Base-by-base conservation (phyloP, 176 grass and related monocot species). In the Carex cristatella region DNA sequence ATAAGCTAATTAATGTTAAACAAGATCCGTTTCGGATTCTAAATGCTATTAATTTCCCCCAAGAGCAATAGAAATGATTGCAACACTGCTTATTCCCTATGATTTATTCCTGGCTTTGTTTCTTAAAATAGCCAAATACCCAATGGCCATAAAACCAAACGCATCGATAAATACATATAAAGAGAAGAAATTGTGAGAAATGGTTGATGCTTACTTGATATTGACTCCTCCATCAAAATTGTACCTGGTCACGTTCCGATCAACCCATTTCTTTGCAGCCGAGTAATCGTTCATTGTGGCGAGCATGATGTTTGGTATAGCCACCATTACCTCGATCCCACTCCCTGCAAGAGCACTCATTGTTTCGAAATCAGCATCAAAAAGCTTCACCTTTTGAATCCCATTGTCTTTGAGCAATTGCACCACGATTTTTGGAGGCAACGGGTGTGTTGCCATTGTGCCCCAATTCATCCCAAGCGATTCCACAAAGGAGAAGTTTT, bases 401-500 rank as follows among this genome's bases (percentile, higher is more conserved):
- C 89, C 89, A 73, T 96, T 96, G 84, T 96, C 94, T 49, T 16
- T 85, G 15, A 96, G 89, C 72, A 96, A 38, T 83, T 90, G 89
- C 53, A 68, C 94, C 14, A 96, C 94, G 56, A 90, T 61, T 86
- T 88, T 91, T 56, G 94, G 94, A 61, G 82, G 35, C 74, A 95
- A 33, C 5, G 23, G 75, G 87, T 95, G 94, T 80, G 94, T 83
- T 32, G 94, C 94, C 89, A 91, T 90, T 55, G 91, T 95, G 72
- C 94, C 94, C 94, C 94, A 95, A 88, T 95, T 95, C 87, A 96
- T 86, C 67, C 94, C 94, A 77, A 96, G 85, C 61, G 86, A 89
- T 1, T 89, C 85, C 77, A 51, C 88, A 51, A 64, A 40, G 57
- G 71, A n/a, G 3, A 60, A 85, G 57, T 81, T 9, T 57, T 62